phyloP scores from a whole-genome alignment of 352 stramenopile species.

The Pythium diclinum region DNA sequence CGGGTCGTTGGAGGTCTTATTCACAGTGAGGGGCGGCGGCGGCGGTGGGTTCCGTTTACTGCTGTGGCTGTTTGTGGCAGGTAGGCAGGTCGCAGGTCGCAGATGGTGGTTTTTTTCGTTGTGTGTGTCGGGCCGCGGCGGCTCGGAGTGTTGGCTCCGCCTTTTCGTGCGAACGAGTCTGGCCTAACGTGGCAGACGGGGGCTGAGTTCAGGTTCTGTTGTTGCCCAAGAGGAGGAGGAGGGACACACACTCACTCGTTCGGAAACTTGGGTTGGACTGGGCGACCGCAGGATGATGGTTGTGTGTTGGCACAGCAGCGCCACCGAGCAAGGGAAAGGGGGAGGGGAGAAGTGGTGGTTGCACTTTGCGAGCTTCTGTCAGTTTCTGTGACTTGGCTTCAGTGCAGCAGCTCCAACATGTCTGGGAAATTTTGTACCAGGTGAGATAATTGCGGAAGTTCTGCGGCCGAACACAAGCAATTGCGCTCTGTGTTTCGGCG shows the following conservation, averaged over 20 bases:
- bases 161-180: slow-evolving; percentile 6
- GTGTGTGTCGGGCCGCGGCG: not conserved
- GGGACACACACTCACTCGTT: not conserved
- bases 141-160: slow-evolving; percentile 7
- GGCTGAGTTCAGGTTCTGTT: not conserved
- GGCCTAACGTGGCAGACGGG: not conserved
- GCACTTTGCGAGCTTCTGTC: not conserved
- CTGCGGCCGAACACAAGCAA: not conserved
- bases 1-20: too few relatives aligned
- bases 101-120: slow-evolving; percentile 9
- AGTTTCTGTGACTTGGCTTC: slow-evolving; percentile 1
- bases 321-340: slow-evolving; percentile 3
- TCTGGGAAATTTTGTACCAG: slow-evolving; percentile 1
- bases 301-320: not conserved
- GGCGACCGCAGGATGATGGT: not conserved
- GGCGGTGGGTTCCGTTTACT: slow-evolving; percentile 23
- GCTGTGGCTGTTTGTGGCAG: not conserved
- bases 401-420: not conserved
- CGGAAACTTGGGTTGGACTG: not conserved
- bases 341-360: slow-evolving; percentile 2
- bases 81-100: not conserved
- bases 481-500: slow-evolving; percentile 6
- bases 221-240: not conserved
- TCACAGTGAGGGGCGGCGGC: too few relatives aligned
- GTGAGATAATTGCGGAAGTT: slow-evolving; percentile 5